Evolutionary conservation across 169 alveolate genomes (phyloP).

Genomic region (Cryptosporidium sp.): DNA sequence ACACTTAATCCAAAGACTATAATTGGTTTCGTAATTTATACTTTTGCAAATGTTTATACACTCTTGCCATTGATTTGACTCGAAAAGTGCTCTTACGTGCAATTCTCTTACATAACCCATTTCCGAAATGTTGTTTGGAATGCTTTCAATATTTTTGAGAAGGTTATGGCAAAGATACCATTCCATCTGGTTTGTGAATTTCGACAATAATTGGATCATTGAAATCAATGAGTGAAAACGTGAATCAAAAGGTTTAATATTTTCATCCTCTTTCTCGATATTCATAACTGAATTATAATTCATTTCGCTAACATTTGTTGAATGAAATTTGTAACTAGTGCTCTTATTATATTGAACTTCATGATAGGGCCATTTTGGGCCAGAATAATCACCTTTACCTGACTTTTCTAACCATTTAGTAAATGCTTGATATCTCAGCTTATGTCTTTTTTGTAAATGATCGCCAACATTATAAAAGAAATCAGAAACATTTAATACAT

Average conservation of each 20-base stretch:
- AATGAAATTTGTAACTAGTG: neutral
- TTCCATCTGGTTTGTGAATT: conserved; percentile 28
- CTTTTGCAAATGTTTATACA: conserved; percentile 39
- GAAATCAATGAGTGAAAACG: conserved; percentile 23
- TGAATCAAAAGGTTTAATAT: neutral
- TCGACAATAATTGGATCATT: conserved; percentile 24
- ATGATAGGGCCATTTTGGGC: conserved; percentile 62
- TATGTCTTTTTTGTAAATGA: conserved; percentile 16
- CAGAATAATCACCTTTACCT: neutral
- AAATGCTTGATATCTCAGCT: conserved; percentile 15
- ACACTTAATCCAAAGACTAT: conserved; percentile 63
- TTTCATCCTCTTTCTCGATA: neutral
- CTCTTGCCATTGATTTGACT: conserved; percentile 71
- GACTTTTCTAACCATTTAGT: conserved; percentile 31
- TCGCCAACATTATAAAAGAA: conserved; percentile 62
- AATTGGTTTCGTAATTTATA: conserved; percentile 29
- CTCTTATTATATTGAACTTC: neutral
- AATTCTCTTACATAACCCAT: conserved; percentile 48
- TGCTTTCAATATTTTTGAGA: conserved; percentile 31
- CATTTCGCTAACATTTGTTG: neutral
- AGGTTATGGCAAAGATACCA: conserved; percentile 57
- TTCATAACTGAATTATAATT: neutral
- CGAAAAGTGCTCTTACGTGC: conserved; percentile 65
- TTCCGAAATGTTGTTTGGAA: conserved; percentile 15
- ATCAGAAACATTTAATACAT: conserved; percentile 38